Evolutionary conservation across 2,329 filamentous ascomycete species (phyloP), one percentile per base, ranked within the genome.

Genomic region (Scytalidium sp.): DNA sequence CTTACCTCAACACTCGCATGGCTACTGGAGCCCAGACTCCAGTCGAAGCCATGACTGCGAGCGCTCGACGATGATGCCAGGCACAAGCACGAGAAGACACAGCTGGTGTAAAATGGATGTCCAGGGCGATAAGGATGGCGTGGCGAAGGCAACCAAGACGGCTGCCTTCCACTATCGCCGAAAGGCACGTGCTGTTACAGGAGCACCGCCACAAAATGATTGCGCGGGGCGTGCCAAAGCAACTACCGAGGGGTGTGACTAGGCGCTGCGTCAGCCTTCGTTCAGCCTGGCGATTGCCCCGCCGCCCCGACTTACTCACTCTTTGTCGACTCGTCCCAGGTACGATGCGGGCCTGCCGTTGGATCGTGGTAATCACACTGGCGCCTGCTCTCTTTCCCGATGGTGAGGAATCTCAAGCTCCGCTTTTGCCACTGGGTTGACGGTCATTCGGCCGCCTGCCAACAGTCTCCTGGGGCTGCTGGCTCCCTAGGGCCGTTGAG

Each of bases 1-100:
- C 60, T 60, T 60, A 63, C 64, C 56, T 61, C 49, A 64, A 50
- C 49, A 56, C 49, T 49, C 57, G 64, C 51, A 66, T 49, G 52
- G 64, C 60, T 55, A 65, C 57, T 47, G 64, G 64, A 47, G 60
- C 63, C 58, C 53, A 60, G 41, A 66, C 55, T 42, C 60, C 62
- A 51, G 54, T 51, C 41, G 57, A 56, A 10, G 64, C 60, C 64
- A 66, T 66, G 41, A 44, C 60, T 49, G 40, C 32, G 29, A 45
- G 7, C 41, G 5, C 32, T 36, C 32, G 32, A 36, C 32, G 32
- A 5, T 4, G 15, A 36, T 25, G 39, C 23, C 41, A 50, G 21
- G 45, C 11, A n/a, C 32, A 36, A n/a, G 32, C n/a, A n/a, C n/a
- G 17, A 36, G 32, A 29, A 29, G 25, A 29, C 25, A 13, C 13